Evolutionary conservation across 2,329 filamentous ascomycete species (phyloP).

Genomic region (Aspergillus neoniger): DNA sequence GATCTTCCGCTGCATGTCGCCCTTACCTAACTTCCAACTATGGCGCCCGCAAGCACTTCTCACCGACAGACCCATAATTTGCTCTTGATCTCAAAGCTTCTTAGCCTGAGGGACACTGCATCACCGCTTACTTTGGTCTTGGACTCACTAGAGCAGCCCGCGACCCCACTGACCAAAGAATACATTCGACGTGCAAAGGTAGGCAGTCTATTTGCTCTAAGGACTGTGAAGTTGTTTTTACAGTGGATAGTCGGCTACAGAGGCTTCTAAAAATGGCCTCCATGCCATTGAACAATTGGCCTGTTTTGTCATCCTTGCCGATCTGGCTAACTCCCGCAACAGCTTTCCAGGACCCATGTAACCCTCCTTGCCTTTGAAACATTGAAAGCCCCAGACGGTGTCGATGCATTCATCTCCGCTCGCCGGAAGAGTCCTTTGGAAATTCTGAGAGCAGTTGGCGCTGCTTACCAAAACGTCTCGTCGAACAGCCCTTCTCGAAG

Average conservation of each 20-base stretch:
- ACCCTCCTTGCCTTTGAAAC: constrained; percentile 80
- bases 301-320: neutral
- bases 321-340: neutral
- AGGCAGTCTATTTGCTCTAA: constrained; percentile 19
- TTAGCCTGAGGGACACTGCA: constrained; percentile 74
- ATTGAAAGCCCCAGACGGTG: constrained; percentile 62
- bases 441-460: constrained; percentile 62
- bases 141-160: constrained; percentile 82
- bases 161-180: constrained; percentile 68
- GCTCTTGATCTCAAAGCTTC: constrained; percentile 77
- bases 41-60: constrained; percentile 42
- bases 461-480: constrained; percentile 32
- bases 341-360: constrained; percentile 64
- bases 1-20: neutral
- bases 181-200: constrained; percentile 76
- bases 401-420: constrained; percentile 68
- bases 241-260: no score
- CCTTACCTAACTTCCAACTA: constrained; percentile 15
- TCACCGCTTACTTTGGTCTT: constrained; percentile 86
- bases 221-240: no score
- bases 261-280: no score
- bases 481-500: constrained; percentile 28
- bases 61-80: constrained; percentile 83
- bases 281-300: neutral
- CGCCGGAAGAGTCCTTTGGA: constrained; percentile 59